Base-by-base conservation (phyloP, 768 basidiomycete genomes). In the Dentipellis sp. region DNA sequence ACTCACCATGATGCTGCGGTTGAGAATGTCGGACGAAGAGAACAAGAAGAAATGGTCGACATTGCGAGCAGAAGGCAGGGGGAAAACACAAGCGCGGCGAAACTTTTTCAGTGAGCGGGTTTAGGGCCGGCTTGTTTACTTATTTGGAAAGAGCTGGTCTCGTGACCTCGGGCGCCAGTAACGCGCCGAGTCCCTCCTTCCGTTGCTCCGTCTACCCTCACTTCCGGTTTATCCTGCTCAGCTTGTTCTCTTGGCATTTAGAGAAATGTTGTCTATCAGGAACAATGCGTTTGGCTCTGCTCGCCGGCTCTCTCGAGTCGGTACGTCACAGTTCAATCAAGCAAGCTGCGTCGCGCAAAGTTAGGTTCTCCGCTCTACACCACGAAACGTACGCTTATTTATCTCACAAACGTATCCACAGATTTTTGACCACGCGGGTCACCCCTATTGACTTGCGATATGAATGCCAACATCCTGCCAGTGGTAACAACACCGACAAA, bases 371-470 rank as follows among this genome's bases (percentile, higher is more conserved):
- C 36, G 35, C 29, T 29, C 29, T 29, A 29, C 29, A 29, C 29
- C 29, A 6, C 29, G 29, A 29, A 29, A 29, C 29, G 6, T 29
- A 29, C 29, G 6, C 29, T 29, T 29, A 29, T 29, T 29, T 6
- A 29, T 29, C 29, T 29, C 29, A 29, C 3, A 29, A 29, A 3
- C 6, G 29, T 6, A 29, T 6, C 29, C 3, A 29, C 29, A 57
- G 59, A 53, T 59, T 29, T 21, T 58, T 61, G 35, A 23, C 50
- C 37, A 57, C 60, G 16, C 35, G 56, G 11, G 17, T 50, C 4
- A 7, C 62, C 14, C 59, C 72, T 0, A 62, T 72, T 3, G 60
- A 68, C 51, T 57, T 74, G 14, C 60, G 56, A 21, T 68, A 72
- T 45, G 72, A 74, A 35, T 64, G 60, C 14, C 57, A 70, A 34